A percentile compares a stretch with the other conserved stretches of the same genome.
These are phyloP conservation scores for Pneumocystis canis DNA, from an alignment of 1,139 yeast genomes.

Conservation along the genomic window DNA sequence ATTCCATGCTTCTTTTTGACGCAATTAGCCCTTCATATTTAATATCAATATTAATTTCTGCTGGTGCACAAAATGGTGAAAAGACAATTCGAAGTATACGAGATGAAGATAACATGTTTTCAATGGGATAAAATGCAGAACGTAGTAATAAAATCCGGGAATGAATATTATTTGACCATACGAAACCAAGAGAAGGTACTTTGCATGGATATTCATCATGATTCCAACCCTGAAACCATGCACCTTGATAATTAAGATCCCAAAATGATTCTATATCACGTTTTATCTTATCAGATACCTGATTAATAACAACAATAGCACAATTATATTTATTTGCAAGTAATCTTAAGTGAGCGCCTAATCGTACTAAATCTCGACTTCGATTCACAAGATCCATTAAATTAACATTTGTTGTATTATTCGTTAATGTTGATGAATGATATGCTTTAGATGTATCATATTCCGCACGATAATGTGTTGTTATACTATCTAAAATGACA, in stretches of 20 bases:
- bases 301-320: constrained; percentile 65
- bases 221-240: constrained; percentile 63
- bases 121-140: background rate
- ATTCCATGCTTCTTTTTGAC: background rate
- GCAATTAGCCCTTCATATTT: background rate
- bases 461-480: constrained; percentile 68
- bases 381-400: constrained; percentile 25
- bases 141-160: constrained; percentile 6
- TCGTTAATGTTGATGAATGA: background rate
- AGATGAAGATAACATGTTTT: background rate
- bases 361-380: constrained; percentile 25
- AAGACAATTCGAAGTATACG: background rate
- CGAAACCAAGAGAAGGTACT: constrained; percentile 13
- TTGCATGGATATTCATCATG: constrained; percentile 6
- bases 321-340: constrained; percentile 37
- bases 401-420: constrained; percentile 16
- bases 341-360: constrained; percentile 37
- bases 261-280: constrained; percentile 27
- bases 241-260: constrained; percentile 52
- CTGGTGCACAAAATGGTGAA: background rate
- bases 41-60: background rate
- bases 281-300: constrained; percentile 31
- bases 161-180: constrained; percentile 12
- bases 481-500: constrained; percentile 66
- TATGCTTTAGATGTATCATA: constrained; percentile 19